A percentile compares a stretch with the other conserved stretches of the same genome.
These are phyloP conservation scores for Candida parachauliodes DNA, from an alignment of 805 yeast species.

Conservation along the genomic window DNA sequence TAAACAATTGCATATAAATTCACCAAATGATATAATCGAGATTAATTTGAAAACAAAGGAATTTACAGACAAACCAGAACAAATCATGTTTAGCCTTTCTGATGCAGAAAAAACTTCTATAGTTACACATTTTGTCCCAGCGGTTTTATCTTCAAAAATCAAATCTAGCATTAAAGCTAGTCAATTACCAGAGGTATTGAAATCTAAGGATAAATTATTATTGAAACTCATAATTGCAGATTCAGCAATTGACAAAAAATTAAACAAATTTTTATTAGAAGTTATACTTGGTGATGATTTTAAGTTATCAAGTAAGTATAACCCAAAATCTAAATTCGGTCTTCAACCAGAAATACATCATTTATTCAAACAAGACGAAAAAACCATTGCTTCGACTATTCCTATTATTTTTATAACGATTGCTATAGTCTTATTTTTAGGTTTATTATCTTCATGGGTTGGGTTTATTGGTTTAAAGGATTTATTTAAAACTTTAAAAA, in stretches of 20 bases:
- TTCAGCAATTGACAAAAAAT: constrained; percentile 15
- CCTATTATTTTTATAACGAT: constrained; percentile 49
- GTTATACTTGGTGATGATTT: constrained; percentile 27
- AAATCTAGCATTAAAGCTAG: constrained; percentile 22
- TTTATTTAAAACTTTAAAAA: constrained; percentile 32
- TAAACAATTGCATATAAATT: constrained; percentile 25
- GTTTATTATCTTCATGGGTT: constrained; percentile 45
- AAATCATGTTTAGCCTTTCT: constrained; percentile 28
- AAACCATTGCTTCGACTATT: constrained; percentile 47
- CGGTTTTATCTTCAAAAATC: constrained; percentile 18
- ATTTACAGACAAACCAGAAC: constrained; percentile 26
- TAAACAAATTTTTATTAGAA: constrained; percentile 26
- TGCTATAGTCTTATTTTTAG: constrained; percentile 39
- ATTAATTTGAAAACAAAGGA: constrained; percentile 23
- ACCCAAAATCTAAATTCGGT: constrained; percentile 38
- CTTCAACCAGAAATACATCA: constrained; percentile 61
- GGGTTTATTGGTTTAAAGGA: constrained; percentile 20
- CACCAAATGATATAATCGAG: constrained; percentile 29
- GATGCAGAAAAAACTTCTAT: constrained; percentile 24
- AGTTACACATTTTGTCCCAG: constrained; percentile 31
- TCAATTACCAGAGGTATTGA: constrained; percentile 35
- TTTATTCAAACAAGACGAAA: constrained; percentile 52
- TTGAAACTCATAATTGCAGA: constrained; percentile 32
- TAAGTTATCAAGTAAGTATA: constrained; percentile 19
- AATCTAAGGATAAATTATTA: constrained; percentile 26